Conservation (phyloP, 768 basidiomycete genomes). For the Pisolithus sp. region DNA sequence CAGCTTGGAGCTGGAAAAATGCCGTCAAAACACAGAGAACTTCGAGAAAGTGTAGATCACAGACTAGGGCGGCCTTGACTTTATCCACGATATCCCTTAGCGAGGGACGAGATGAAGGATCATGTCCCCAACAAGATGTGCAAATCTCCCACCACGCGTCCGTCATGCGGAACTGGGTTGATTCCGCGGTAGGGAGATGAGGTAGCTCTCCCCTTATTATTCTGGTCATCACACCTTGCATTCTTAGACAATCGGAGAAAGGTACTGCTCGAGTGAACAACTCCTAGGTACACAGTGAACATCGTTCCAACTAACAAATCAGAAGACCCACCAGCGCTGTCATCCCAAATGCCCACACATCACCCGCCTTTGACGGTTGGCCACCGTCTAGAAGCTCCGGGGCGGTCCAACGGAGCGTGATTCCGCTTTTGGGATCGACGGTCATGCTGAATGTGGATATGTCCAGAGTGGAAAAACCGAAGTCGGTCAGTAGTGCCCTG, state of each 20-base stretch:
- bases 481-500: neutral
- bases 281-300: neutral
- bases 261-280: neutral
- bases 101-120: neutral
- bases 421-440: neutral
- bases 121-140: neutral
- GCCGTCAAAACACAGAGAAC: too few species aligned
- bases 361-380: neutral
- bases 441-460: neutral
- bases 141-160: neutral
- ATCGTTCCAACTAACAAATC: too few species aligned
- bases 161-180: neutral
- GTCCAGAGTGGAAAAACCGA: neutral
- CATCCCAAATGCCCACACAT: neutral
- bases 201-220: neutral
- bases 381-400: neutral
- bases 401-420: neutral
- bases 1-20: too few species aligned
- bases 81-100: conserved; percentile 3
- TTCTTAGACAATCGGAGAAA: neutral
- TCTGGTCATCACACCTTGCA: neutral
- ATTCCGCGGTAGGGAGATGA: neutral
- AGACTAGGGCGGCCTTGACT: neutral
- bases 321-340: neutral
- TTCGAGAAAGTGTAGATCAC: too few species aligned